Evolutionary conservation across 805 yeast genomes (phyloP).

Genomic region (Nakazawaea laoshanensis): DNA sequence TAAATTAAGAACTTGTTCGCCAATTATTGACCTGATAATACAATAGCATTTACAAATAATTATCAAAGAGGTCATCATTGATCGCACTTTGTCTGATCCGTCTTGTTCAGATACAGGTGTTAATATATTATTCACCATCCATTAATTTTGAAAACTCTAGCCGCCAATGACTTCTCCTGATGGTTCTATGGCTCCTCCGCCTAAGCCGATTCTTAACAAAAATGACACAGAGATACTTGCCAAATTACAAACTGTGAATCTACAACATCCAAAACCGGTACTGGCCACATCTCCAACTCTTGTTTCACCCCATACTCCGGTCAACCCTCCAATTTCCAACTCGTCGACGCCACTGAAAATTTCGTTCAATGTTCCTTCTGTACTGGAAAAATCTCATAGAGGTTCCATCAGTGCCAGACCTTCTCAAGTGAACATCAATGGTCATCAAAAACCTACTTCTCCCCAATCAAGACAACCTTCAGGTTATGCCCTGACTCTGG

Average conservation of each 20-base stretch:
- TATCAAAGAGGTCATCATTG: no score
- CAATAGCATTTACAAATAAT: no score
- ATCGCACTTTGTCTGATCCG: no score
- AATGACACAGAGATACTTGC: conserved; percentile 1
- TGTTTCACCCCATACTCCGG: not conserved
- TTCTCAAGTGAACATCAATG: conserved; percentile 24
- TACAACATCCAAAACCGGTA: not conserved
- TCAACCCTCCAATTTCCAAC: not conserved
- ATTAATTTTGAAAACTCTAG: no score
- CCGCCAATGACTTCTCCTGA: no score
- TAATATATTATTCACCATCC: no score
- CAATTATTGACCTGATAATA: no score
- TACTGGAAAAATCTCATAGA: conserved; percentile 35
- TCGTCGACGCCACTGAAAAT: conserved; percentile 13
- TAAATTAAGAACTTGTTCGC: no score
- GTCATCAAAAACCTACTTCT: conserved; percentile 3
- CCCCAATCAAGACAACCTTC: conserved; percentile 6
- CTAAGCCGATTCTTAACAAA: conserved; percentile 9
- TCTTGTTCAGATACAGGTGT: no score
- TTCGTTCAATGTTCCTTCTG: conserved; percentile 39
- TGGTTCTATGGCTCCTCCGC: no score
- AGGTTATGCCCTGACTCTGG: not conserved
- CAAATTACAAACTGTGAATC: not conserved
- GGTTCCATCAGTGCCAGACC: conserved; percentile 53
- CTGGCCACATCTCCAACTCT: not conserved